Evolutionary conservation across 1,139 yeast genomes (phyloP).

Genomic region (Debaryomyces nepalensis): DNA sequence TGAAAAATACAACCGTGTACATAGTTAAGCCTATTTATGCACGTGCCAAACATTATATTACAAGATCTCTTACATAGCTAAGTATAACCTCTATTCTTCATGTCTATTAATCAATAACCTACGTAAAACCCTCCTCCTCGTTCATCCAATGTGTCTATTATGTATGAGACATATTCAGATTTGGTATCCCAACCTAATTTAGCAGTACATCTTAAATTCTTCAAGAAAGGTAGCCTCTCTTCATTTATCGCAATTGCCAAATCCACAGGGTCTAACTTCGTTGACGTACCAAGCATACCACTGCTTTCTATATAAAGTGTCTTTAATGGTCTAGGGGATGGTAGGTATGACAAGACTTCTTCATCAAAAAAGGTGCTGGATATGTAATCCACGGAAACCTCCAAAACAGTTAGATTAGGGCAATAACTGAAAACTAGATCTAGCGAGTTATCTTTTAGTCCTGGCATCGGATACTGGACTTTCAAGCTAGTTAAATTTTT

Average conservation of each 20-base stretch:
- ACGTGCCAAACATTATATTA: conserved; percentile 5
- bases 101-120: conserved; percentile 35
- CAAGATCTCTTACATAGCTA: neutral
- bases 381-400: conserved; percentile 81
- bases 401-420: conserved; percentile 66
- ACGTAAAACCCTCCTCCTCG: conserved; percentile 49
- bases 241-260: conserved; percentile 83
- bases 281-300: conserved; percentile 85
- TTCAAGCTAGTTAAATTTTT: conserved; percentile 61
- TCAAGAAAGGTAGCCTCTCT: conserved; percentile 69
- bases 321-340: conserved; percentile 58
- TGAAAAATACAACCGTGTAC: conserved; percentile 3
- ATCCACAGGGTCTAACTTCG: conserved; percentile 85
- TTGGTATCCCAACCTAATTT: conserved; percentile 88
- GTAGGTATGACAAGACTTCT: conserved; percentile 48
- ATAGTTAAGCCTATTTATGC: neutral
- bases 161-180: conserved; percentile 62
- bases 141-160: conserved; percentile 45
- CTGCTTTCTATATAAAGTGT: conserved; percentile 78
- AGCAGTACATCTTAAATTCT: conserved; percentile 67
- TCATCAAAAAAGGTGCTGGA: conserved; percentile 69
- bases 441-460: conserved; percentile 66
- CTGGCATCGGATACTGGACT: conserved; percentile 89
- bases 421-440: conserved; percentile 77
- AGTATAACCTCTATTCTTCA: conserved; percentile 1